A percentile compares a stretch with the other conserved stretches of the same genome.
Evolutionary conservation across 306 rosid species (phyloP).

Genomic region (Cicer bijugum): DNA sequence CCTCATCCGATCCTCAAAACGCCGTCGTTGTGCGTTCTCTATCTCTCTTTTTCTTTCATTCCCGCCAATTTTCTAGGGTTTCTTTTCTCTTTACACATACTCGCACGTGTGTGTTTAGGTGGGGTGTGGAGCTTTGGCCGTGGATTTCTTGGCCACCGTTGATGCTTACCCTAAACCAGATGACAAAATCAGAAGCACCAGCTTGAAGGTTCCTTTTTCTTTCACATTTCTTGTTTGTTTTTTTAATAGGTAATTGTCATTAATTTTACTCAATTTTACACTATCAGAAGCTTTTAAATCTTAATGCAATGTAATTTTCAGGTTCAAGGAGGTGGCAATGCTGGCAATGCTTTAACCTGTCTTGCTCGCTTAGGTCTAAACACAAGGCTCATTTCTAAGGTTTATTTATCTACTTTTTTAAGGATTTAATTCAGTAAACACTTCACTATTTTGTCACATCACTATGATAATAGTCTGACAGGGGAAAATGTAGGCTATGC

Average conservation of each 20-base stretch:
- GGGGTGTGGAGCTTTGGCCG: constrained; percentile 59
- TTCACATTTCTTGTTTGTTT: background rate
- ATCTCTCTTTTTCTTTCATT: constrained; percentile 3
- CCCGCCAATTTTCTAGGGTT: constrained; percentile 17
- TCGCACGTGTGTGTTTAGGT: constrained; percentile 49
- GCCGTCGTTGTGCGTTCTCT: constrained; percentile 60
- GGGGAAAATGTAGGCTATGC: too few relatives aligned
- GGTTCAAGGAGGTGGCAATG: constrained; percentile 98
- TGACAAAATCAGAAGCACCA: constrained; percentile 83
- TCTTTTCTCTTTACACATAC: background rate
- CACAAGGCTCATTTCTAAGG: constrained; percentile 87
- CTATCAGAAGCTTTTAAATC: background rate
- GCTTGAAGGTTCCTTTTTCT: constrained; percentile 58
- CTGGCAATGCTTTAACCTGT: constrained; percentile 78
- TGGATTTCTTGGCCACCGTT: constrained; percentile 80
- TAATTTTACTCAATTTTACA: background rate
- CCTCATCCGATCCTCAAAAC: constrained; percentile 53
- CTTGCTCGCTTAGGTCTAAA: constrained; percentile 82
- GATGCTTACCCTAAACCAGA: constrained; percentile 82
- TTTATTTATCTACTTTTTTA: constrained; percentile 28
- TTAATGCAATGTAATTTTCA: constrained; percentile 44
- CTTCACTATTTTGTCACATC: too few relatives aligned
- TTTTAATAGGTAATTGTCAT: background rate
- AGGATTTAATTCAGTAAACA: too few relatives aligned
- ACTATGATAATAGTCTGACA: too few relatives aligned